phyloP scores from a whole-genome alignment of 345 rosid species.

The Punica granatum region DNA sequence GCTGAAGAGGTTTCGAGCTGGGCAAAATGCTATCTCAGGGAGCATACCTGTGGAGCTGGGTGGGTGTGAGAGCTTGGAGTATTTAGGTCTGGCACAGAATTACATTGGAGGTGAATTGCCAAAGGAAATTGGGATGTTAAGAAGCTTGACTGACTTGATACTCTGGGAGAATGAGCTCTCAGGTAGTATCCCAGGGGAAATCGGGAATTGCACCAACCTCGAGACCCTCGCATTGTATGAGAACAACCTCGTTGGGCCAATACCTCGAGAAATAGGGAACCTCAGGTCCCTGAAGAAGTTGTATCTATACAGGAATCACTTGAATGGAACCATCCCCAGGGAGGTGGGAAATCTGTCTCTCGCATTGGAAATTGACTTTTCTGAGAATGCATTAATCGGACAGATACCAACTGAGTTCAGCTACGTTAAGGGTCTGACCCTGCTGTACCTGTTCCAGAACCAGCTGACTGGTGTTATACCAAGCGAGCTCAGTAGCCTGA shows the following conservation, averaged over 20 bases:
- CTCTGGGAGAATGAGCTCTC: constrained; percentile 67
- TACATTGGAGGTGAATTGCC: constrained; percentile 61
- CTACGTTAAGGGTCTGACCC: constrained; percentile 44
- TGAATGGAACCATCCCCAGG: constrained; percentile 82
- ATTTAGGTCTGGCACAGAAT: constrained; percentile 88
- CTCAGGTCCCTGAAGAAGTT: constrained; percentile 59
- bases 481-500: constrained; percentile 48
- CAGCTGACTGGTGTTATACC: constrained; percentile 75
- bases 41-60: constrained; percentile 65
- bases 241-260: constrained; percentile 59
- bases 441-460: constrained; percentile 77
- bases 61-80: constrained; percentile 50
- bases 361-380: constrained; percentile 72
- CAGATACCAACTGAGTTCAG: constrained; percentile 69
- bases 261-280: constrained; percentile 66
- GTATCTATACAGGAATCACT: constrained; percentile 68
- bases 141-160: constrained; percentile 50
- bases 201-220: constrained; percentile 61
- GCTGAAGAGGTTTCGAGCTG: constrained; percentile 53
- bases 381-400: constrained; percentile 68
- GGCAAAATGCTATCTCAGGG: constrained; percentile 78
- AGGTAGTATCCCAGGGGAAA: constrained; percentile 63
- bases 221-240: constrained; percentile 60
- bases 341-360: constrained; percentile 72
- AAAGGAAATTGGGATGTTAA: constrained; percentile 67